Conservation (phyloP, 108 stramenopile species). For the Cyclotella kingstonii region DNA sequence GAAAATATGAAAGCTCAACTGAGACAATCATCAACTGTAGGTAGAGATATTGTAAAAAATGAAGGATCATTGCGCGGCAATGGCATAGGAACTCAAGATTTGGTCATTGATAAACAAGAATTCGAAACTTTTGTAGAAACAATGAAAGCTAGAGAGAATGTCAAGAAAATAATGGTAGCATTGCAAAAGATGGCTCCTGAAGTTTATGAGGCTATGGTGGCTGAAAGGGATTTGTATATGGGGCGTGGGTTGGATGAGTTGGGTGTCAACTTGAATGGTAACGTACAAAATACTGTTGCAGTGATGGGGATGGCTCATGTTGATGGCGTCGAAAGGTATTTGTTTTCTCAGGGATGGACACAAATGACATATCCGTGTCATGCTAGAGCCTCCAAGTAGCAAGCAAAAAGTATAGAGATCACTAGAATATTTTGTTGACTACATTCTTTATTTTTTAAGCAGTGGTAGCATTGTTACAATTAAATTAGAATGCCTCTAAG, state of each 20-base stretch:
- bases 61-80: not conserved
- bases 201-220: conserved; percentile 53
- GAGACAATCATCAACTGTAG: no score
- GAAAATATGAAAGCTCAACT: conserved; percentile 27
- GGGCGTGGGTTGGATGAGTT: conserved; percentile 47
- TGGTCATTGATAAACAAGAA: conserved; percentile 32
- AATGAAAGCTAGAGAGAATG: conserved; percentile 52
- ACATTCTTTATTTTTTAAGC: no score
- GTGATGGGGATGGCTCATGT: conserved; percentile 56
- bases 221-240: conserved; percentile 56
- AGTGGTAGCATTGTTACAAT: no score
- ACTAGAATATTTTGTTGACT: no score
- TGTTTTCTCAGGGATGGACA: conserved; percentile 45
- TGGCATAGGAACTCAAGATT: conserved; percentile 12
- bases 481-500: no score
- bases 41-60: not conserved
- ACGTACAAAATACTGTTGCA: conserved; percentile 37
- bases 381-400: no score
- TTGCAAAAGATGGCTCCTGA: conserved; percentile 38
- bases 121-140: conserved; percentile 50
- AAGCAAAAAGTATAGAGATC: no score
- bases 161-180: conserved; percentile 44
- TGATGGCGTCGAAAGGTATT: conserved; percentile 48
- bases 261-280: conserved; percentile 11
- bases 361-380: conserved; percentile 33